phyloP scores from a whole-genome alignment of 2,329 filamentous ascomycete species.

The Penicillium digitatum region DNA sequence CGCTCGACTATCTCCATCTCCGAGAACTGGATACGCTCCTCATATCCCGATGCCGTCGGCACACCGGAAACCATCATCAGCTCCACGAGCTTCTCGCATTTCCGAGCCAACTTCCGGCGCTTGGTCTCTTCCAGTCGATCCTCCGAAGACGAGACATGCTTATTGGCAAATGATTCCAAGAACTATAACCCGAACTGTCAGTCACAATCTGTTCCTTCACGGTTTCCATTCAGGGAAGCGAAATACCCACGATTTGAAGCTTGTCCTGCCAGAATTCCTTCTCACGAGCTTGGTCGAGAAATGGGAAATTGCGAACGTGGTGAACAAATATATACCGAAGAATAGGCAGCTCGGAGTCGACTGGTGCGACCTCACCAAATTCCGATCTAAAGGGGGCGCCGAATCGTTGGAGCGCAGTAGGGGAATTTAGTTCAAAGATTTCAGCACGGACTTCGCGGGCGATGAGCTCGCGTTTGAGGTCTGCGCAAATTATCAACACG shows the following conservation, averaged over 20 bases:
- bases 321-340: constrained; percentile 96
- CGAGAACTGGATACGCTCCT: constrained; percentile 92
- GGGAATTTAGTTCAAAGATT: constrained; percentile 87
- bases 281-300: constrained; percentile 91
- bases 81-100: constrained; percentile 93
- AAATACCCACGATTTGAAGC: constrained; percentile 72
- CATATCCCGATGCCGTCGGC: constrained; percentile 91
- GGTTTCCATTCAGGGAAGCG: not conserved
- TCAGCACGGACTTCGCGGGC: constrained; percentile 84
- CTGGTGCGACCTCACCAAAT: constrained; percentile 83
- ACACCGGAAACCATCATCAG: constrained; percentile 99
- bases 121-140: constrained; percentile 96
- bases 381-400: constrained; percentile 93
- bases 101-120: constrained; percentile 81
- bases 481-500: constrained; percentile 44
- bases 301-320: constrained; percentile 96
- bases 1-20: constrained; percentile 96
- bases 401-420: constrained; percentile 90
- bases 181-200: constrained; percentile 56
- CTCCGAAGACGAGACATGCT: constrained; percentile 94
- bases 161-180: constrained; percentile 92
- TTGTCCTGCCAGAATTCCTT: constrained; percentile 99
- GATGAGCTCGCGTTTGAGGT: constrained; percentile 93
- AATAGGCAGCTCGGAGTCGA: constrained; percentile 90
- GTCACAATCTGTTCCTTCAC: not conserved